phyloP scores from a whole-genome alignment of 192 early-diverging fungal genomes.

The Pilobolus umbonatus region DNA sequence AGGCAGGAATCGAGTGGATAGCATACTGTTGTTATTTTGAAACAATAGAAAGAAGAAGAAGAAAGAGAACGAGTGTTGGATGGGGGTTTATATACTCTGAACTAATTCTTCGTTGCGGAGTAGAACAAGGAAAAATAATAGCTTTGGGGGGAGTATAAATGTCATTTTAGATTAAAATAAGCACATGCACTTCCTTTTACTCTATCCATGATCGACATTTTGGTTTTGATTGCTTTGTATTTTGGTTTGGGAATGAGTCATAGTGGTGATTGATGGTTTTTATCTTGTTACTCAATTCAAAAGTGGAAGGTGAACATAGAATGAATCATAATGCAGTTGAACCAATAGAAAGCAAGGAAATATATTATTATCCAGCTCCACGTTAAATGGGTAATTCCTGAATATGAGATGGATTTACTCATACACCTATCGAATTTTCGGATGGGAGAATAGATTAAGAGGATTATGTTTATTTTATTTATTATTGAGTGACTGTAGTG shows the following conservation, averaged over 20 bases:
- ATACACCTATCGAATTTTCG: no score
- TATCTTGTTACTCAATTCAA: neutral
- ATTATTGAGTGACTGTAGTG: no score
- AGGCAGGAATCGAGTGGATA: conserved; percentile 2
- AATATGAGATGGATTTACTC: no score
- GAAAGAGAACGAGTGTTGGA: neutral
- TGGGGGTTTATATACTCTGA: neutral
- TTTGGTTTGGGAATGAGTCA: neutral
- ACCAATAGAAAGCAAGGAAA: conserved; percentile 11
- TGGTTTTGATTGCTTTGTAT: neutral
- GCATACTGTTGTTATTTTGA: neutral
- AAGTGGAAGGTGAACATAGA: neutral
- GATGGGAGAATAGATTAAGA: no score
- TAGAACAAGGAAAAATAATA: neutral
- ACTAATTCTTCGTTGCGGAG: neutral
- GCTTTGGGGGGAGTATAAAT: no score
- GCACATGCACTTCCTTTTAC: neutral
- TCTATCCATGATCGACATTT: neutral
- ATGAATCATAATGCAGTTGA: conserved; percentile 16
- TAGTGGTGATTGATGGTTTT: neutral
- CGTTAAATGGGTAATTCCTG: no score
- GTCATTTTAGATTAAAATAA: no score
- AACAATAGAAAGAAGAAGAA: conserved; percentile 2
- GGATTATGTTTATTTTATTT: no score
- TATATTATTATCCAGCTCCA: no score